A percentile compares a stretch with the other conserved stretches of the same genome.
Conservation (phyloP, 2,329 filamentous ascomycete species). For the Colletotrichum incanum region DNA sequence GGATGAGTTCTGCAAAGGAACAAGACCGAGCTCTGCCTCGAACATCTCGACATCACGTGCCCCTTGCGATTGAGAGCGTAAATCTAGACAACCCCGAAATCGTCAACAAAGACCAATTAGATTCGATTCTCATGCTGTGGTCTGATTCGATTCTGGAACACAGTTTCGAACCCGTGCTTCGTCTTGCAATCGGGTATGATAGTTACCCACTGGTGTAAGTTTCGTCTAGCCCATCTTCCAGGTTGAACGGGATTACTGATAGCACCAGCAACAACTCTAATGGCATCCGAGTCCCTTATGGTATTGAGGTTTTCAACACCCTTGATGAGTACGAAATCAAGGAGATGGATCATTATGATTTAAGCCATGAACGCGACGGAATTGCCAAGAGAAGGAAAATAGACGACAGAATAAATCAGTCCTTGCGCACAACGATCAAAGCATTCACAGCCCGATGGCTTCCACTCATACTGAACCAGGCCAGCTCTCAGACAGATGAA, state of each 20-base stretch:
- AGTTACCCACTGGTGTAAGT: neutral
- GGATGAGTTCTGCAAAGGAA: neutral
- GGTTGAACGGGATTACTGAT: neutral
- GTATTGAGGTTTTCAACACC: neutral
- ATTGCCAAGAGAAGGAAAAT: neutral
- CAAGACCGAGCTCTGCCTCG: neutral
- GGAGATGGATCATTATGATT: neutral
- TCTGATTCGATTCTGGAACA: neutral
- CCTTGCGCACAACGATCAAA: slow-evolving; percentile 10
- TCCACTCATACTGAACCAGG: neutral
- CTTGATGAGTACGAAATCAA: neutral
- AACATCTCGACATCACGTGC: neutral
- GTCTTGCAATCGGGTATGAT: neutral
- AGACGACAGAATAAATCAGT: neutral
- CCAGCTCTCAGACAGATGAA: neutral
- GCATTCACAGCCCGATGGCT: slow-evolving; percentile 25
- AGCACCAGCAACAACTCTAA: neutral
- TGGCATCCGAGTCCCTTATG: neutral
- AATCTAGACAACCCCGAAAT: neutral
- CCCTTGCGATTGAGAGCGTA: neutral
- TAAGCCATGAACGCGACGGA: neutral
- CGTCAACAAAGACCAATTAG: neutral
- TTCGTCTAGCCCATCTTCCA: neutral
- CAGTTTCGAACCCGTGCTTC: neutral
- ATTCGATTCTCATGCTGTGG: neutral